Evolutionary conservation across 805 yeast genomes (phyloP).

Genomic region (Candida coquimbonensis): DNA sequence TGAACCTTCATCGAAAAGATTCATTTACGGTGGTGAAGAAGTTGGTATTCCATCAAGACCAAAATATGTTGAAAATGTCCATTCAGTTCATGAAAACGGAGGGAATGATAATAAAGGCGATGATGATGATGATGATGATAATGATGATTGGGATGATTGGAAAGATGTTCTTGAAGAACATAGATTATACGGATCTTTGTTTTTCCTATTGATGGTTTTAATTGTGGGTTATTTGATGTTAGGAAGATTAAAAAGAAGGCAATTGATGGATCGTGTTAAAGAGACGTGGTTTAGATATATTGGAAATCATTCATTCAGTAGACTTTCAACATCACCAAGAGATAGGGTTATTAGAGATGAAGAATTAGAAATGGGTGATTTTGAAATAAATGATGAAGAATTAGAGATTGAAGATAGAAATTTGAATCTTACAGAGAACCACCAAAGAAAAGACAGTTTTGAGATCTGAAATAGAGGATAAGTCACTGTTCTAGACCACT

Average conservation of each 20-base stretch:
- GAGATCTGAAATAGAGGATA: neutral
- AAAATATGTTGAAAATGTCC: conserved; percentile 18
- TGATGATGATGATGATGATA: conserved; percentile 21
- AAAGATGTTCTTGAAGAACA: conserved; percentile 27
- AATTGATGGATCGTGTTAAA: conserved; percentile 11
- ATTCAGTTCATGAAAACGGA: conserved; percentile 8
- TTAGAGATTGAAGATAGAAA: neutral
- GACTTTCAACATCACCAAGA: neutral
- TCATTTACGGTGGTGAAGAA: conserved; percentile 48
- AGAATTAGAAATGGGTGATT: conserved; percentile 14
- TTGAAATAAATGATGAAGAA: conserved; percentile 4
- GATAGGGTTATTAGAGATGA: neutral
- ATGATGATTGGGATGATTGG: conserved; percentile 31
- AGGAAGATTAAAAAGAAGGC: conserved; percentile 25
- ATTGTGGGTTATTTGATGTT: conserved; percentile 28
- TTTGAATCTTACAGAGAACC: neutral
- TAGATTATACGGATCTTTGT: conserved; percentile 31
- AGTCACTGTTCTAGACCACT: no score
- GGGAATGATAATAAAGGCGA: conserved; percentile 23
- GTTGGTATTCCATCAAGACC: conserved; percentile 38
- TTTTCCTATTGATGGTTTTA: conserved; percentile 25
- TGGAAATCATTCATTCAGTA: conserved; percentile 1
- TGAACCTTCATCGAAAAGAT: conserved; percentile 40
- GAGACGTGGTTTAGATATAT: conserved; percentile 8
- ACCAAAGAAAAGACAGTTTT: neutral